Evolutionary conservation across 2,329 filamentous ascomycete species (phyloP), one percentile per base, ranked within the genome.

Genomic region (Claviceps digitariae): DNA sequence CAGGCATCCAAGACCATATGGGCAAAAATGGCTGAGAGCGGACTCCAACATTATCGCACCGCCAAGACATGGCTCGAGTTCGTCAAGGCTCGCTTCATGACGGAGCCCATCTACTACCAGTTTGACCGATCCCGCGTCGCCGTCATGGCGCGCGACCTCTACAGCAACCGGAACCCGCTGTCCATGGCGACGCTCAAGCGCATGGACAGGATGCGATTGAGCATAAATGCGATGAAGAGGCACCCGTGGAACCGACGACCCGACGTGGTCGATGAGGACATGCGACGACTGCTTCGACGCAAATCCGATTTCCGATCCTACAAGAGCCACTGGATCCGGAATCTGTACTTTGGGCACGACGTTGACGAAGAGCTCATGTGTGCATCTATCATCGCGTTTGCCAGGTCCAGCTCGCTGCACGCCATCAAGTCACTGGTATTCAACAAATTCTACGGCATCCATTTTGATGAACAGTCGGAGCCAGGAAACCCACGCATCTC

Each of bases 41-140:
- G 61, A 4, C 27, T 69, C 49, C 62, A 60, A 53, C 47, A 57
- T 1, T 63, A 62, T 55, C 65, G 70, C 27, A 65, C 63, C 1
- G 60, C 64, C 2, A 57, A 60, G 21, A 63, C 66, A 2, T 75
- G 72, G 63, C 56, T 60, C 44, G 77, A 78, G 56, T 78, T 72
- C 57, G 58, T 76, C 56, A 71, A 70, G 55, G 70, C 74, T 4
- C 69, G 74, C 1, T 79, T 73, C 58, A 59, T 76, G 48, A 69
- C 70, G 0, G 69, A 76, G 21, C 67, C 71, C 0, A 51, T 72
- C 0, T 78, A 77, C 60, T 69, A 71, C 31, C 71, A 75, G 49
- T 71, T 71, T 40, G 70, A 77, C 54, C 68, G 71, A 48, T 56
- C 63, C 0, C 63, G 68, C 2, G 64, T 73, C 27, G 67, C 69